Percentiles rank a stretch among this genome's conserved stretches.
These are phyloP conservation scores for Cercospora nicotianae DNA, from an alignment of 2,329 filamentous ascomycete species.

Conservation along the genomic window DNA sequence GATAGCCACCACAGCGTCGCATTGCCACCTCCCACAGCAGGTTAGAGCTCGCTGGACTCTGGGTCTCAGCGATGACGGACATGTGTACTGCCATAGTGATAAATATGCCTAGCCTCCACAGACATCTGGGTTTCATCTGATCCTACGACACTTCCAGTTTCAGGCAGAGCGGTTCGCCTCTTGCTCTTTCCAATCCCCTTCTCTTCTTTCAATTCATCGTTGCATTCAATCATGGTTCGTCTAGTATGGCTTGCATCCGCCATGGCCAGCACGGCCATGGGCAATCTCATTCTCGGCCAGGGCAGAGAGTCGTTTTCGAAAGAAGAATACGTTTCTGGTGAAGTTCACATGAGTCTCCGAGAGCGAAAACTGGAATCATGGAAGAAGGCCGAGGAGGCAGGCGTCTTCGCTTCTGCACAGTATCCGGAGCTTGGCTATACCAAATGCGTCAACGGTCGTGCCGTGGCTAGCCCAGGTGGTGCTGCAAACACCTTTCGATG, in stretches of 20 bases:
- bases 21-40: conserved; percentile 6
- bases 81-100: background rate
- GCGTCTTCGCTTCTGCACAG: conserved; percentile 8
- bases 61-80: background rate
- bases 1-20: conserved; percentile 1
- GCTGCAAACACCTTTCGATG: conserved; percentile 13
- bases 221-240: background rate
- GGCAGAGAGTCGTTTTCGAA: conserved; percentile 7
- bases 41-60: background rate
- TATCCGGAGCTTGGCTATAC: conserved; percentile 13
- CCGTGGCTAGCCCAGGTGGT: background rate
- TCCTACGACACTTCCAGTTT: background rate
- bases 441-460: conserved; percentile 6
- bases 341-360: conserved; percentile 1
- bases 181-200: background rate
- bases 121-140: background rate
- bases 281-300: background rate
- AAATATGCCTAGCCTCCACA: background rate
- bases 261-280: conserved; percentile 3
- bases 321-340: conserved; percentile 6
- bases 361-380: conserved; percentile 1
- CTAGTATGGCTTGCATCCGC: background rate
- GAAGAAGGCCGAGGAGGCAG: conserved; percentile 6
- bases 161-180: background rate
- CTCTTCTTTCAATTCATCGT: background rate